These are phyloP conservation scores for Mangifera indica DNA, from an alignment of 345 rosid species.

Conservation along the genomic window DNA sequence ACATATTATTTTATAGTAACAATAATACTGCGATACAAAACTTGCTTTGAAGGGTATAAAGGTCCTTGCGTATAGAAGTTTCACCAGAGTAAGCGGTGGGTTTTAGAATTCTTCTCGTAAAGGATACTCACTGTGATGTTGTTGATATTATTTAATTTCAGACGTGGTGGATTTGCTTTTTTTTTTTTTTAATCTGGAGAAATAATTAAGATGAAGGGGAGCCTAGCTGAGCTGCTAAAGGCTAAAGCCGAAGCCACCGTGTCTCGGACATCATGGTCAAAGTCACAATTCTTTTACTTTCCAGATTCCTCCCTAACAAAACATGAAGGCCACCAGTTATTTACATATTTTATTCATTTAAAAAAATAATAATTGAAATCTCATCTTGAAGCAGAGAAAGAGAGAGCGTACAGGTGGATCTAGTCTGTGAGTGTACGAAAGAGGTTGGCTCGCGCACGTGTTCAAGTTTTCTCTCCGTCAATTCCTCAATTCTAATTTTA, in stretches of 20 bases:
- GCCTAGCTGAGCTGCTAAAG: conserved; percentile 9
- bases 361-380: neutral
- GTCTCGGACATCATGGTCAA: conserved; percentile 12
- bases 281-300: neutral
- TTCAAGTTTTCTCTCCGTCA: conserved; percentile 12
- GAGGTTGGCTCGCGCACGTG: conserved; percentile 30
- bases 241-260: conserved; percentile 6
- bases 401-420: conserved; percentile 22
- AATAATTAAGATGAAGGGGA: neutral
- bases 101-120: no score
- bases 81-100: neutral
- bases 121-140: no score
- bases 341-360: neutral
- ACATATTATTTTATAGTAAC: no score
- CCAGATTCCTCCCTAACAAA: neutral
- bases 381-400: conserved; percentile 14
- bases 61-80: neutral
- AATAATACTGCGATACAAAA: neutral
- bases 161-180: neutral
- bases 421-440: conserved; percentile 10
- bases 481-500: conserved; percentile 20
- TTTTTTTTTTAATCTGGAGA: no score
- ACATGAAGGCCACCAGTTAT: neutral
- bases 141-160: neutral
- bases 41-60: neutral